Evolutionary conservation across 306 rosid genomes (phyloP).

Genomic region (Acacia melanoxylon): DNA sequence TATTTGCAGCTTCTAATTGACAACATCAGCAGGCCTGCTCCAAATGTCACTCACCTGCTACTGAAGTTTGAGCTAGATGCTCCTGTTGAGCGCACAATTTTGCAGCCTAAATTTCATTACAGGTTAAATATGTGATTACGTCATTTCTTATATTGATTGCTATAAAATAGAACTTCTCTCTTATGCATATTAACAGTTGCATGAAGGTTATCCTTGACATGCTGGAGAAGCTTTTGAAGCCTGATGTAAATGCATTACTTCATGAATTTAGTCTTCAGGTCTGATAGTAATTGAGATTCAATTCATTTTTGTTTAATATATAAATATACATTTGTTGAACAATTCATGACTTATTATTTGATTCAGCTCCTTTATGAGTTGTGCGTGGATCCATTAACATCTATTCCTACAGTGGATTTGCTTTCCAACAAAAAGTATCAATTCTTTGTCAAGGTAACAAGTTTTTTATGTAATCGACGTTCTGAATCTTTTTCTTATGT

Average conservation of each 20-base stretch:
- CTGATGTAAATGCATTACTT: conserved; percentile 79
- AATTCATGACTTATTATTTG: conserved; percentile 28
- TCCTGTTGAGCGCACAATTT: conserved; percentile 72
- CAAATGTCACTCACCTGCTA: conserved; percentile 80
- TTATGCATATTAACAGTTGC: conserved; percentile 65
- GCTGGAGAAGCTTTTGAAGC: conserved; percentile 83
- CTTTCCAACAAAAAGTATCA: conserved; percentile 75
- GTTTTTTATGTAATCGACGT: conserved; percentile 8
- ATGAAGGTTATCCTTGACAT: conserved; percentile 92
- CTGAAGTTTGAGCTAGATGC: conserved; percentile 87
- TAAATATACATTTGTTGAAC: background rate
- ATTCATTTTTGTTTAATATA: background rate
- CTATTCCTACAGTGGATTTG: conserved; percentile 75
- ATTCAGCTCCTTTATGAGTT: conserved; percentile 85
- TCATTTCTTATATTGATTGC: conserved; percentile 20
- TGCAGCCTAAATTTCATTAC: conserved; percentile 94
- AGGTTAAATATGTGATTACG: conserved; percentile 51
- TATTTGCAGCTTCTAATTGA: conserved; percentile 84
- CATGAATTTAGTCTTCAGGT: conserved; percentile 98
- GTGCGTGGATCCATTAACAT: conserved; percentile 80
- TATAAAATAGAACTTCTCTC: conserved; percentile 24
- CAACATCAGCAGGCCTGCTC: conserved; percentile 91
- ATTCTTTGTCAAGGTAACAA: conserved; percentile 79
- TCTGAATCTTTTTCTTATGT: background rate
- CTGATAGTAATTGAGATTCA: conserved; percentile 26